Evolutionary conservation across 495 filamentous ascomycete genomes (phyloP).

Genomic region (Aspergillus campestris): DNA sequence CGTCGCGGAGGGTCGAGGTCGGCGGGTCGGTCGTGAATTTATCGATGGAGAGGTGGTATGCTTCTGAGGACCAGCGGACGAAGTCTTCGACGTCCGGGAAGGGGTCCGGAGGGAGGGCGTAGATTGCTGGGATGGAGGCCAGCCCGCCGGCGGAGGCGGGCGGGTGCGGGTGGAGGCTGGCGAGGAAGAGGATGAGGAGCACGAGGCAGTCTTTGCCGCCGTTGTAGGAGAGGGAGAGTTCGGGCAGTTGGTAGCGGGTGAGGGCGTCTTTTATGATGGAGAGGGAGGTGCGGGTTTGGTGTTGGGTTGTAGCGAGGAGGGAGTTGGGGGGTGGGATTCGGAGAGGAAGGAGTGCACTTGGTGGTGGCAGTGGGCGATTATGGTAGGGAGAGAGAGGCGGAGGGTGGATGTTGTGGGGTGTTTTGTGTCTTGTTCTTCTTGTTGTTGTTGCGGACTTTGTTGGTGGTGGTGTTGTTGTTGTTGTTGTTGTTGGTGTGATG

Average conservation of each 20-base stretch:
- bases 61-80: constrained; percentile 50
- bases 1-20: constrained; percentile 43
- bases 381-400: constrained; percentile 17
- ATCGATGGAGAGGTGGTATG: constrained; percentile 69
- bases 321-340: constrained; percentile 46
- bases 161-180: constrained; percentile 42
- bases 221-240: constrained; percentile 91
- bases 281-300: constrained; percentile 61
- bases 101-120: constrained; percentile 71
- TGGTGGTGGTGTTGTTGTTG: not conserved
- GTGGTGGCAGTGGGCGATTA: constrained; percentile 54
- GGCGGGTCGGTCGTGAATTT: constrained; percentile 59
- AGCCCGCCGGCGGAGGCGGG: constrained; percentile 8
- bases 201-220: constrained; percentile 98
- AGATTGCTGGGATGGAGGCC: constrained; percentile 63
- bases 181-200: constrained; percentile 80
- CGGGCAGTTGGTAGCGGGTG: constrained; percentile 58
- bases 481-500: constrained; percentile 10
- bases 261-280: constrained; percentile 66
- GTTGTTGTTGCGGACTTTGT: not conserved
- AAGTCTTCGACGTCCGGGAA: constrained; percentile 83
- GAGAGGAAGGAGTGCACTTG: constrained; percentile 63
- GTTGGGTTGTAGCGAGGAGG: constrained; percentile 55
- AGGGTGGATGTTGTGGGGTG: not conserved
- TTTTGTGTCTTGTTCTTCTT: not conserved